phyloP scores from a whole-genome alignment of 257 asterid species.

The Avicennia marina region DNA sequence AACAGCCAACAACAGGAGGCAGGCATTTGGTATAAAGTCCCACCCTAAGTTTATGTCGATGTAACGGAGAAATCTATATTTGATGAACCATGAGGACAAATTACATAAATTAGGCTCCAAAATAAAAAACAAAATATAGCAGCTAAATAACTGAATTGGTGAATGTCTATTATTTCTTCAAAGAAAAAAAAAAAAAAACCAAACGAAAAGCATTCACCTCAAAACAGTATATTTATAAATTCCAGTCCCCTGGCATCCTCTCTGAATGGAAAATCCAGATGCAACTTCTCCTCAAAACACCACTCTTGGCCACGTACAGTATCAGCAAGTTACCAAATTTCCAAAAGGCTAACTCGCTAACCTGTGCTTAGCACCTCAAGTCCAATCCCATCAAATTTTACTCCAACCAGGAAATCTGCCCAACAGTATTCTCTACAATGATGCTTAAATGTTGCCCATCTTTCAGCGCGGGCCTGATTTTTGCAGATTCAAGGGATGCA shows the following conservation, averaged over 20 bases:
- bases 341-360: constrained; percentile 12
- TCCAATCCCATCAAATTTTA: background rate
- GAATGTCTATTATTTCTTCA: constrained; percentile 13
- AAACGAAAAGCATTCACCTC: constrained; percentile 11
- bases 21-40: too few relatives aligned
- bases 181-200: background rate
- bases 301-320: background rate
- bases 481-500: constrained; percentile 1
- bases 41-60: background rate
- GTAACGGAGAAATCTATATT: background rate
- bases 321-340: constrained; percentile 4
- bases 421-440: constrained; percentile 8
- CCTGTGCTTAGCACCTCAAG: background rate
- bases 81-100: background rate
- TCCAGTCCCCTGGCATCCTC: constrained; percentile 19
- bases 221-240: constrained; percentile 6
- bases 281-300: background rate
- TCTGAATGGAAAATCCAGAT: too few relatives aligned
- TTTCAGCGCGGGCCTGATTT: constrained; percentile 13
- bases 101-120: constrained; percentile 11
- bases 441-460: background rate
- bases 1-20: too few relatives aligned
- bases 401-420: background rate
- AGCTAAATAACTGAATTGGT: constrained; percentile 13
- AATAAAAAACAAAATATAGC: background rate